phyloP scores from a whole-genome alignment of 2,329 filamentous ascomycete species.

The Pseudogymnoascus sp. region DNA sequence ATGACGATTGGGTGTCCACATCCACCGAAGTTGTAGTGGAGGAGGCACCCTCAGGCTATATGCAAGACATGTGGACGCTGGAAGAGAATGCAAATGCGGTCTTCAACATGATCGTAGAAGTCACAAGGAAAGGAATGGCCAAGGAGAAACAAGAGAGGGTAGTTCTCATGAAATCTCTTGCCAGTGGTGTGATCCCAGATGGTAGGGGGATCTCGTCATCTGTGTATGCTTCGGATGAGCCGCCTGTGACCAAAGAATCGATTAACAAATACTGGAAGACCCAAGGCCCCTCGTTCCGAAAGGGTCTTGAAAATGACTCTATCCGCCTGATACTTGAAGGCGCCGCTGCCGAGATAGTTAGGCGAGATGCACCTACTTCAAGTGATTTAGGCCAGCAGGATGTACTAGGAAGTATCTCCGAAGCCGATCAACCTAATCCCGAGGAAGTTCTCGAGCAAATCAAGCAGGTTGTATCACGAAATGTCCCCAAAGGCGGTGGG shows the following conservation, averaged over 20 bases:
- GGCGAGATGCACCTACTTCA: not conserved
- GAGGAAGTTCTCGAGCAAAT: not conserved
- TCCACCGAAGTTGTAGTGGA: not conserved
- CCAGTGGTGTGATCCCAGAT: not conserved
- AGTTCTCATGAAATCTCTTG: not conserved
- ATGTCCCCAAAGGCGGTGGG: not conserved
- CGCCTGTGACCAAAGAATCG: not conserved
- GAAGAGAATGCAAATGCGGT: not conserved
- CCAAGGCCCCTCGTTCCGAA: not conserved
- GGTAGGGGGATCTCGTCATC: not conserved
- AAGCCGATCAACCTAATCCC: not conserved
- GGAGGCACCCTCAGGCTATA: not conserved
- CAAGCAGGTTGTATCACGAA: not conserved
- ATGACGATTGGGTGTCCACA: not conserved
- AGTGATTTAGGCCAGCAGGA: not conserved
- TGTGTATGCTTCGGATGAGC: not conserved
- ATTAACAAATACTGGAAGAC: not conserved
- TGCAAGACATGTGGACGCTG: conserved; percentile 2
- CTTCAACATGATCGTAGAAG: not conserved
- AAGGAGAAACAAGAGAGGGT: not conserved
- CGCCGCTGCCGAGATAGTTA: not conserved
- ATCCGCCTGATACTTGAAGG: not conserved
- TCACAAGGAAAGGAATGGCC: not conserved
- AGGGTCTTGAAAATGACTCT: not conserved
- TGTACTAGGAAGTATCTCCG: not conserved